Base-by-base conservation (phyloP, 306 rosid species). In the Erythrophleum fordii region DNA sequence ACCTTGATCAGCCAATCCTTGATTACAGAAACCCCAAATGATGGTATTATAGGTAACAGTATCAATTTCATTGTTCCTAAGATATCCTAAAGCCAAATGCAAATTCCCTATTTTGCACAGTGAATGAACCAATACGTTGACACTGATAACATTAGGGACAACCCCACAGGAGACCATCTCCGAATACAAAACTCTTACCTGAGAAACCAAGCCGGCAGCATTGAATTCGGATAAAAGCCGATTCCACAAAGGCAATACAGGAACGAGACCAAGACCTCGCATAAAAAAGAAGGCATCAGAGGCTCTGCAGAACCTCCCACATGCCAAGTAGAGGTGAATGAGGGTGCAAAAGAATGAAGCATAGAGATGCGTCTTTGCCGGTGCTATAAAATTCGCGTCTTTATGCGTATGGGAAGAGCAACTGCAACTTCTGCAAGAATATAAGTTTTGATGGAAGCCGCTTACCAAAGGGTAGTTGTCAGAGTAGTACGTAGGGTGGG, bases 341-440 rank as follows among this genome's bases (percentile, higher is more conserved):
- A 91, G 94, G 75, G 92, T 86, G 89, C 91, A 91, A 35, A 91
- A 93, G 83, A 93, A 86, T 5, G 95, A 88, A 41, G 87, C 85
- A 25, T 89, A 87, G 69, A 91, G 88, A 75, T 75, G 82, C 80
- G 78, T 78, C 88, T 84, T 89, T 2, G 80, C 29, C 18, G 88
- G 83, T 25, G 90, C 81, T 17, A 83, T 72, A 55, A 73, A 76
- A 68, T 69, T 58, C 17, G 80, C 62, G 16, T 48, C 78, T 73
- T 37, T 73, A 18, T 51, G 74, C 45, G 18, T 0, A 3, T 61
- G 81, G 59, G 69, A 51, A 48, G 80, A 70, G 75, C 76, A 18
- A 22, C 39, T 61, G 75, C 76, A 18, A 22, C 39, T 61, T 61
- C 41, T 76, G 71, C 75, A 25, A 81, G 26, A 77, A 41, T 59